Evolutionary conservation across 139 green algal genomes (phyloP).

Genomic region (Ettlia oleoabundans): DNA sequence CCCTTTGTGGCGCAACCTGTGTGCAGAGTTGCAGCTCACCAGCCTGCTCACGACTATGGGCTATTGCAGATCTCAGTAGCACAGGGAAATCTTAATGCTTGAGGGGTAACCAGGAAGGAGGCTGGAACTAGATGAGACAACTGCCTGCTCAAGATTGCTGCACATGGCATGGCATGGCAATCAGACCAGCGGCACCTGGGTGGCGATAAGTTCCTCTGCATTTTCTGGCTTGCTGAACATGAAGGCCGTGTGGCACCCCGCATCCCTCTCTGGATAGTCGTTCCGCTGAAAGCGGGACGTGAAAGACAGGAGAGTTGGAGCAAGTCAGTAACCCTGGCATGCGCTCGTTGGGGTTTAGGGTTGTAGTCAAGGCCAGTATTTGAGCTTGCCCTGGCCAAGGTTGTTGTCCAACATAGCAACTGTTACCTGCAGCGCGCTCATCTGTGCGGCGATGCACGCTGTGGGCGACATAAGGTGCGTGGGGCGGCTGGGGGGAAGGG

Average conservation of each 20-base stretch:
- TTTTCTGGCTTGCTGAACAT: conserved; percentile 34
- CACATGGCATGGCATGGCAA: too few species aligned
- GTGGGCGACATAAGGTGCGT: conserved; percentile 5
- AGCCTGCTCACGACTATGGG: too few species aligned
- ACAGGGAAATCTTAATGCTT: too few species aligned
- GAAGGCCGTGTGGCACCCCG: conserved; percentile 57
- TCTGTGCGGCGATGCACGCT: background rate
- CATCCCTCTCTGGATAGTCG: conserved; percentile 71
- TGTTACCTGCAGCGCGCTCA: conserved; percentile 45
- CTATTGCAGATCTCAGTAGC: too few species aligned
- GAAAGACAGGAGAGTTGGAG: background rate
- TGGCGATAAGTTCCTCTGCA: background rate
- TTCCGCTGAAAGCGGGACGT: conserved; percentile 74
- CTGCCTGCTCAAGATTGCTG: too few species aligned
- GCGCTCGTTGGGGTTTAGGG: too few species aligned
- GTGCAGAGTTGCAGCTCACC: background rate
- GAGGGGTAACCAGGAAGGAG: too few species aligned
- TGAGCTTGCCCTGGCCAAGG: too few species aligned
- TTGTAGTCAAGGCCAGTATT: too few species aligned
- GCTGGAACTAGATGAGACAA: too few species aligned
- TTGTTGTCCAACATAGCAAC: background rate
- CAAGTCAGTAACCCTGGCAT: background rate
- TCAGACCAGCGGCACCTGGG: too few species aligned
- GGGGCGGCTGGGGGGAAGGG: background rate
- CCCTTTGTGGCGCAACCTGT: background rate